These are phyloP conservation scores for Venturia pyrina DNA, from an alignment of 2,329 filamentous ascomycete genomes.

Conservation along the genomic window DNA sequence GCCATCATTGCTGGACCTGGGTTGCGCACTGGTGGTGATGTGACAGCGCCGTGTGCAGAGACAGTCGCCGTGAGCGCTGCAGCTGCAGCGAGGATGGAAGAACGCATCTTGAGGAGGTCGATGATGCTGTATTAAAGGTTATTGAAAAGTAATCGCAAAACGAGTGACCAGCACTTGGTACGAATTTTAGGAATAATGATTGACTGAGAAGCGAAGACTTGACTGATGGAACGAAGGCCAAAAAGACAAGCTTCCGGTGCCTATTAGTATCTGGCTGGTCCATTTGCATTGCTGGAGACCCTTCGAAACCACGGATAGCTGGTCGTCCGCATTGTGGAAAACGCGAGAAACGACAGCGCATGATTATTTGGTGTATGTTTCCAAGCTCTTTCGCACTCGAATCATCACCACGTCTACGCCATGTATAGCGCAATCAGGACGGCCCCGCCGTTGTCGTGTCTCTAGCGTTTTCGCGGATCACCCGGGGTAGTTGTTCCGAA, in stretches of 20 bases:
- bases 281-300: not conserved
- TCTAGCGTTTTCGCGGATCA: not conserved
- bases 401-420: not conserved
- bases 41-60: conserved; percentile 43
- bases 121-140: not conserved
- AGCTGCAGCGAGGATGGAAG: not conserved
- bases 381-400: not conserved
- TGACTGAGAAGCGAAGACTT: not conserved
- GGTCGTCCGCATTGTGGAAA: not conserved
- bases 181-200: not conserved
- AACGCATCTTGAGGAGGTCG: not conserved
- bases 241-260: not conserved
- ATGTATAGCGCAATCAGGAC: not conserved
- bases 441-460: not conserved
- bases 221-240: not conserved
- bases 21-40: conserved; percentile 37
- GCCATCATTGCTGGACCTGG: conserved; percentile 42
- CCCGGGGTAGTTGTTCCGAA: not conserved
- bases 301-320: not conserved
- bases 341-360: not conserved
- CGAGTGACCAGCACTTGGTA: not conserved
- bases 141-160: not conserved
- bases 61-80: conserved; percentile 2
- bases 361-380: not conserved
- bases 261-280: not conserved